These are phyloP conservation scores for Colletotrichum tamarilloi DNA, from an alignment of 2,329 filamentous ascomycete species.

Conservation along the genomic window DNA sequence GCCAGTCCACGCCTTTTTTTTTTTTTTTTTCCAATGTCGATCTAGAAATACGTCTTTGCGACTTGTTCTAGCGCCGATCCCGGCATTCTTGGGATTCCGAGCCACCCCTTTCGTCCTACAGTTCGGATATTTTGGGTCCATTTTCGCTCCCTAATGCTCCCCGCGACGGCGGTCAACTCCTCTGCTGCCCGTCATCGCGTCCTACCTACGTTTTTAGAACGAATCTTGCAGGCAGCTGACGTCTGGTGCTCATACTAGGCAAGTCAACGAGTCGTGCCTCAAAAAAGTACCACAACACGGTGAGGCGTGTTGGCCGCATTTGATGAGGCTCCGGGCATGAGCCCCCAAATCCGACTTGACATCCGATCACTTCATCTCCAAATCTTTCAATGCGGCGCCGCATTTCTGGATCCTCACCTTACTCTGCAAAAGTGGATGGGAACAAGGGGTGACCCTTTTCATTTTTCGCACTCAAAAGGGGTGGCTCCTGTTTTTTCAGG, in stretches of 20 bases:
- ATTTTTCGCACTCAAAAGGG: not conserved
- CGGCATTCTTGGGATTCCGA: not conserved
- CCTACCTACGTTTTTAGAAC: not conserved
- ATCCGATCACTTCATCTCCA: not conserved
- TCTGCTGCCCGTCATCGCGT: conserved; percentile 1
- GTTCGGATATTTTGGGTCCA: not conserved
- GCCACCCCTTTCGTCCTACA: not conserved
- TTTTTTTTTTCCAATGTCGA: not conserved
- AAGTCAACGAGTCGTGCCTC: not conserved
- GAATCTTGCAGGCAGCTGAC: not conserved
- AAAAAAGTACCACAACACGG: not conserved
- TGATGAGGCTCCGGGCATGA: conserved; percentile 13
- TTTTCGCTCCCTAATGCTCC: not conserved
- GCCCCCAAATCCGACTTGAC: conserved; percentile 3
- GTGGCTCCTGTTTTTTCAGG: not conserved
- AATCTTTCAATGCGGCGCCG: conserved; percentile 8
- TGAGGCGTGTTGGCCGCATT: not conserved
- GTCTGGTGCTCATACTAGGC: not conserved
- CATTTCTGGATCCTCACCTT: conserved; percentile 1
- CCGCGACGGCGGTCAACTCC: not conserved
- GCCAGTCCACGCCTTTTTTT: not conserved
- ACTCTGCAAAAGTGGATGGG: conserved; percentile 17
- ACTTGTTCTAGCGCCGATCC: conserved; percentile 11
- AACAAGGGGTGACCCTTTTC: conserved; percentile 1
- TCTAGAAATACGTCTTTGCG: not conserved